Percentiles rank a stretch among this genome's conserved stretches.
phyloP scores from a whole-genome alignment of 1,284 basidiomycete species.

The Ganoderma lucidum region DNA sequence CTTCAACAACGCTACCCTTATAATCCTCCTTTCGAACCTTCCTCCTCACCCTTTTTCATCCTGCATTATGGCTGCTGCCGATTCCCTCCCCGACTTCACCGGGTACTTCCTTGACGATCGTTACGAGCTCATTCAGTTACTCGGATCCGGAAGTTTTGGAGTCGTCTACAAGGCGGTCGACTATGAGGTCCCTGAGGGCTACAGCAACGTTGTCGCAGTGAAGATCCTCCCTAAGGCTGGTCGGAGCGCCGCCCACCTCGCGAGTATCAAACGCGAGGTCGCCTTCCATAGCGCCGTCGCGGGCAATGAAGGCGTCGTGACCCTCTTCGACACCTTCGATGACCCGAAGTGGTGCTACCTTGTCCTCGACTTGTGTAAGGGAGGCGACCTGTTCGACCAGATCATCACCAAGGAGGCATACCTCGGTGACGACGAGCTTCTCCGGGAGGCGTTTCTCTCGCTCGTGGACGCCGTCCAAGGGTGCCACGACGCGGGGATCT shows the following conservation, averaged over 20 bases:
- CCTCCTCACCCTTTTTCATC: neutral
- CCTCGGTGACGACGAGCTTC: conserved; percentile 56
- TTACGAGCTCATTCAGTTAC: conserved; percentile 28
- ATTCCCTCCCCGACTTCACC: conserved; percentile 28
- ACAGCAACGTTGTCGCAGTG: conserved; percentile 32
- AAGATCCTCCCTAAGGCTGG: conserved; percentile 37
- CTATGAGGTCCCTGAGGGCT: conserved; percentile 8
- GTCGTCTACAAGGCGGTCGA: conserved; percentile 45
- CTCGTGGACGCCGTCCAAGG: conserved; percentile 70
- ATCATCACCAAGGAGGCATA: conserved; percentile 60
- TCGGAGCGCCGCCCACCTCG: conserved; percentile 2
- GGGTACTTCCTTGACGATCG: conserved; percentile 17
- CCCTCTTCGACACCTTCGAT: conserved; percentile 65
- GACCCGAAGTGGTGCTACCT: conserved; percentile 65
- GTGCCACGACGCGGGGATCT: conserved; percentile 67
- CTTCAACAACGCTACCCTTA: neutral
- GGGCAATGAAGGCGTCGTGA: conserved; percentile 64
- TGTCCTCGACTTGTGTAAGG: conserved; percentile 67
- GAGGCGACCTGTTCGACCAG: conserved; percentile 70
- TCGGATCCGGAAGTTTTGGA: conserved; percentile 43
- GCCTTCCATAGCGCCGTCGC: conserved; percentile 61
- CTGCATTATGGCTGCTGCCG: conserved; percentile 1
- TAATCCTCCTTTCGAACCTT: neutral
- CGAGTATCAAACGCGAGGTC: conserved; percentile 34
- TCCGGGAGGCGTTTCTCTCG: conserved; percentile 62